Evolutionary conservation across 257 asterid genomes (phyloP), one percentile per base, ranked within the genome.

Genomic region (Sherardia arvensis): DNA sequence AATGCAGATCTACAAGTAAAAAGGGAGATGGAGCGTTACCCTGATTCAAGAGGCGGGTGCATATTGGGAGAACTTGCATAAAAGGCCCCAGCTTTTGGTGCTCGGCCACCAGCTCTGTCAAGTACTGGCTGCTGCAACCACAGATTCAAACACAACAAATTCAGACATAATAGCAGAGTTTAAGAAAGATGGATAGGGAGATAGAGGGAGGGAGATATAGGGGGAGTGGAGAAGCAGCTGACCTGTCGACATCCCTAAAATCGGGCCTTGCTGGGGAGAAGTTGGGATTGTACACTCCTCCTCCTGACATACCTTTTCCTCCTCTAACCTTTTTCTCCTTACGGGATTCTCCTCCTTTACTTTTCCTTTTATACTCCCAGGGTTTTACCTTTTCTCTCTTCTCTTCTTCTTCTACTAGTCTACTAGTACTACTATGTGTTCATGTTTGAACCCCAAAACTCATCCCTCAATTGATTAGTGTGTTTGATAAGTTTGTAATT

Each of bases 31-130:
- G 26, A 7, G 32, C 5, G 1, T 36, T 9, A 84, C 96, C 96
- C 88, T 91, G 98, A 88, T 83, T 88, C 83, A 91, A 75, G 70
- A 93, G 96, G 64, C 95, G 81, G 77, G 78, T 84, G 67, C 95
- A 93, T 61, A 84, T 80, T 7, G 99, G 99, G 73, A 93, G 90
- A 69, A 90, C 92, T 80, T 93, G 99, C 80, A 82, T 71, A 82
- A 93, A 93, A 30, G 99, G 99, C 9, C 94, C 99, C 58, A 93
- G 81, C 88, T 90, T 93, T 64, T 87, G 99, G 81, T 81, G 91
- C 84, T 93, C 99, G 70, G 87, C 90, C 84, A 93, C 71, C 54
- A 93, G 94, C 87, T 93, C 99, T 20, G 94, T 84, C 75, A 90
- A 71, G 85, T 85, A 93, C 74, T 83, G 96, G 78, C 80, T 83